phyloP scores from a whole-genome alignment of 345 rosid genomes.

The Hypericum androsaemum region DNA sequence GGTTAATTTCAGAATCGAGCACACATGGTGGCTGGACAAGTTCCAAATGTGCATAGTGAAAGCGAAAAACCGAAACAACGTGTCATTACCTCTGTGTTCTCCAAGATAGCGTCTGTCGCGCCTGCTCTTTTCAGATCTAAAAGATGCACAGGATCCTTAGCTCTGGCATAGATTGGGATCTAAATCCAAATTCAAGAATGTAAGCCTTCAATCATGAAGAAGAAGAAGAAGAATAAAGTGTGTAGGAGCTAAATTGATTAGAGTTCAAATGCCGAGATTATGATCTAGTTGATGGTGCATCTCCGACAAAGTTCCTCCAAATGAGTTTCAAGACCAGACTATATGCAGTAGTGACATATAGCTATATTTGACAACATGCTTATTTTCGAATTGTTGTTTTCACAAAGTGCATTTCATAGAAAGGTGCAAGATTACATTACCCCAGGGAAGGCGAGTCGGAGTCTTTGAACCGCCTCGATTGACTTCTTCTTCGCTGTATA shows the following conservation, averaged over 20 bases:
- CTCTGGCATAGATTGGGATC: conserved; percentile 86
- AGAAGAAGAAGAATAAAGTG: not conserved
- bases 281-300: no score
- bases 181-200: conserved; percentile 17
- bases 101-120: conserved; percentile 84
- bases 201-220: conserved; percentile 7
- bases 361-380: no score
- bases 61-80: not conserved
- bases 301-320: no score
- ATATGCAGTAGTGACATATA: no score
- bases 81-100: conserved; percentile 66
- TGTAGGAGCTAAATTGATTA: no score
- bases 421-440: conserved; percentile 24
- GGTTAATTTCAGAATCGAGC: no score
- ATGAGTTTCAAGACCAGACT: no score
- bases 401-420: not conserved
- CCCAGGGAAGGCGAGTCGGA: conserved; percentile 78
- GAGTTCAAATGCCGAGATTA: no score
- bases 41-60: conserved; percentile 1
- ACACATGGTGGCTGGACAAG: no score
- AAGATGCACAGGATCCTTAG: conserved; percentile 74
- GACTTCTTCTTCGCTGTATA: conserved; percentile 74
- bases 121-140: conserved; percentile 88
- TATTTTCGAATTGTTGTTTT: no score
- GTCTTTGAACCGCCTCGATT: conserved; percentile 75